Conservation (phyloP, 768 basidiomycete species). For the Chlorophyllum brunneum region DNA sequence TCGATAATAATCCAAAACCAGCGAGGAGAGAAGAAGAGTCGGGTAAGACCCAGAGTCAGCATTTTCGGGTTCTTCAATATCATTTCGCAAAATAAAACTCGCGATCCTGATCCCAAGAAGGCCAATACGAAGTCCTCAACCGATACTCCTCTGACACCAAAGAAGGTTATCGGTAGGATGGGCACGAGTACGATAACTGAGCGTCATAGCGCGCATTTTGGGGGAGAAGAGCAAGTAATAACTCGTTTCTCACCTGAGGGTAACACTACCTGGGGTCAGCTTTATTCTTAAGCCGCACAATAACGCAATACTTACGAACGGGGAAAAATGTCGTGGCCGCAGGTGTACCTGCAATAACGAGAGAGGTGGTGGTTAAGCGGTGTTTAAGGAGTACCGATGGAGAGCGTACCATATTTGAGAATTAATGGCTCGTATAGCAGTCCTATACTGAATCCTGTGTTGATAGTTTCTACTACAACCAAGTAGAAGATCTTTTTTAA, state of each 20-base stretch:
- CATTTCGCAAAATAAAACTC: no score
- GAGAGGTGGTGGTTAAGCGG: neutral
- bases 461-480: slow-evolving; percentile 31
- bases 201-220: neutral
- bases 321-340: slow-evolving; percentile 24
- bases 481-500: slow-evolving; percentile 26
- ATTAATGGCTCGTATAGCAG: slow-evolving; percentile 38
- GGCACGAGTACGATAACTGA: no score
- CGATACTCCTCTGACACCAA: no score
- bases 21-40: no score
- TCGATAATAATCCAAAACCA: no score
- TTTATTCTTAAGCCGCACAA: neutral
- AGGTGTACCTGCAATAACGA: slow-evolving; percentile 13
- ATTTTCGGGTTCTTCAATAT: no score
- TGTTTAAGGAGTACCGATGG: no score
- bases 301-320: slow-evolving; percentile 19
- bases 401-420: slow-evolving; percentile 28
- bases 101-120: no score
- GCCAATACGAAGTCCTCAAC: no score
- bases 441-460: slow-evolving; percentile 31
- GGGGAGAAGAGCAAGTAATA: neutral
- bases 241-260: slow-evolving; percentile 22
- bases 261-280: slow-evolving; percentile 21
- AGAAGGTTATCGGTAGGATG: neutral
- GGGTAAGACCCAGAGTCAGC: no score